Evolutionary conservation across 148 eudicot species (phyloP), one percentile per base, ranked within the genome.

Genomic region (Agrostemma githago): DNA sequence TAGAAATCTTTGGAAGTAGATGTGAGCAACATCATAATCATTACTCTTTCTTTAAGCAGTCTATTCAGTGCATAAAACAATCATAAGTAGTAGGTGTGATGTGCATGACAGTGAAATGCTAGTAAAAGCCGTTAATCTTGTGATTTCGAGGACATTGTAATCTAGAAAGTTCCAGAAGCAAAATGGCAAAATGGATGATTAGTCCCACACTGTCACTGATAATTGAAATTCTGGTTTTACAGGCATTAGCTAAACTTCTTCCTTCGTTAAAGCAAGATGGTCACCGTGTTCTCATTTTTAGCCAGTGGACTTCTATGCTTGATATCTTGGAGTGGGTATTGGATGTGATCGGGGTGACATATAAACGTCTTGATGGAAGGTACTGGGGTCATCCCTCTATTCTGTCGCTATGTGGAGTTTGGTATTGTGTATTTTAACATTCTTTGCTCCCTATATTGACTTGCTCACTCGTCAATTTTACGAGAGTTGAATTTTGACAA

Each of bases 231-330:
- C 42, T 21, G 73, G 34, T 82, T 79, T 64, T 75, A 62, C 83
- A 94, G 98, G 90, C 82, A 71, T 84, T 94, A 74, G 85, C 90
- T 34, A 78, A 74, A 79, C 95, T 94, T 80, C 91, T 94, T 76
- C 98, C 98, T 20, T 77, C 84, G 48, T 71, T 94, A 66, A 82
- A 84, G 82, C 79, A 71, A 80, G 78, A 77, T 66, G 96, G 97
- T 61, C 94, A 92, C 68, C 89, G 98, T 64, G 97, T 87, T 77
- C 97, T 94, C 41, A 94, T 94, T 77, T 94, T 94, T 87, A 94
- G 98, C 87, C 98, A 94, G 63, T 94, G 98, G 98, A 94, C 98
- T 43, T 94, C 98, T 39, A 94, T 91, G 98, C 98, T 94, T 87
- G 98, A 94, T 85, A 94, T 94, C 78, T 86, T 94, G 84, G 98